Evolutionary conservation across 2,329 filamentous ascomycete species (phyloP), one percentile per base, ranked within the genome.

Genomic region (Dendrostoma leiphaemia): DNA sequence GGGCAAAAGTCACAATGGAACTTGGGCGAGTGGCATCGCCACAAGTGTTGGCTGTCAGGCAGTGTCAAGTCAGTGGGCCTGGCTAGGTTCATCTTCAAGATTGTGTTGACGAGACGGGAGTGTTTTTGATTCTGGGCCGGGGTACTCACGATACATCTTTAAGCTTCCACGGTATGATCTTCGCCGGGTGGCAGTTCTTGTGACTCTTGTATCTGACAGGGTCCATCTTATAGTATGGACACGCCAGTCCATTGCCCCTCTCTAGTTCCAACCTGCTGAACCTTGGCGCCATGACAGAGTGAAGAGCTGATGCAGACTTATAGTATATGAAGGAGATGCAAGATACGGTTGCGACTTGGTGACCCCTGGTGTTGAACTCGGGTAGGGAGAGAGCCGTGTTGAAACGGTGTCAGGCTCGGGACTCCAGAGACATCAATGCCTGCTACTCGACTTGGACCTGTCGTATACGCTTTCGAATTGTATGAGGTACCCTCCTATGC

Each of bases 401-500:
- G 35, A 4, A 13, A 4, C 21, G 2, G 6, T 4, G 10, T 6
- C 15, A 37, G 15, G 21, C 13, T 26, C 6, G 19, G 23, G 23
- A 12, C 13, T 12, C 13, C 6, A 24, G 13, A 1, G 10, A 24
- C 38, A 17, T n/a, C 12, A 37, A 7, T 24, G 23, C 19, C n/a
- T 28, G n/a, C 2, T 19, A n/a, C 8, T 13, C 38, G 32, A 19
- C 8, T 13, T 28, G 10, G 34, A n/a, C 6, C 21, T 8, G 3
- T 44, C n/a, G 40, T 35, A 51, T n/a, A 51, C 48, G 6, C 38
- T 35, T 2, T 19, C 38, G 17, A 51, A 51, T n/a, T 44, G 8
- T 31, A 23, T 28, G 19, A 51, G 23, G 2, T 51, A 45, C 4
- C 38, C 48, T 9, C 41, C 6, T 10, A 51, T 37, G 3, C 40